phyloP scores from a whole-genome alignment of 192 early-diverging fungal genomes.

The Thamnidium elegans region DNA sequence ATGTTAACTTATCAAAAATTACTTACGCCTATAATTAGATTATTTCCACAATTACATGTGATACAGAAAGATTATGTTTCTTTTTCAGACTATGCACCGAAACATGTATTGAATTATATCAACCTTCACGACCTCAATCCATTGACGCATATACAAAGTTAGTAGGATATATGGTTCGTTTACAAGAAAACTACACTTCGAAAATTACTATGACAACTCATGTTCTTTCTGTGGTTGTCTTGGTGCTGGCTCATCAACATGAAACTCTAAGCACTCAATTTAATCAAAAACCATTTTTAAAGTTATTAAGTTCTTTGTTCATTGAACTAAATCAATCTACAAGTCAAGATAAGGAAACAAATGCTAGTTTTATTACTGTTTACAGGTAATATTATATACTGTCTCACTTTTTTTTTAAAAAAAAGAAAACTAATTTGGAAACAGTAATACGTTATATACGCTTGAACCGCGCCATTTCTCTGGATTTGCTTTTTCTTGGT shows the following conservation, averaged over 20 bases:
- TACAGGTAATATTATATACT: slow-evolving; percentile 7
- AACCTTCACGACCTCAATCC: slow-evolving; percentile 44
- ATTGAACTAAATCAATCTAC: slow-evolving; percentile 59
- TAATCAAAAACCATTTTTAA: slow-evolving; percentile 88
- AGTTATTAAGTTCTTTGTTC: slow-evolving; percentile 79
- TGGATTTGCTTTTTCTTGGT: slow-evolving; percentile 93
- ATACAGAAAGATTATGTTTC: slow-evolving; percentile 68
- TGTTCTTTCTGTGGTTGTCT: slow-evolving; percentile 79
- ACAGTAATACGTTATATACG: slow-evolving; percentile 76
- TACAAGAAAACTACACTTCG: slow-evolving; percentile 63
- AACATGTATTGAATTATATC: slow-evolving; percentile 70
- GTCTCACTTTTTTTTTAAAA: background rate
- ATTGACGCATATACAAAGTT: slow-evolving; percentile 89
- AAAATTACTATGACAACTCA: slow-evolving; percentile 71
- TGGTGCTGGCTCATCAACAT: slow-evolving; percentile 82
- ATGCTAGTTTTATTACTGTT: slow-evolving; percentile 1
- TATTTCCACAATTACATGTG: slow-evolving; percentile 45
- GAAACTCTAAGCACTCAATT: slow-evolving; percentile 70
- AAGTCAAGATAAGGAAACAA: background rate
- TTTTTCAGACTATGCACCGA: slow-evolving; percentile 91
- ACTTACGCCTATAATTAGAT: background rate
- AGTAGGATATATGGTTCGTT: slow-evolving; percentile 75
- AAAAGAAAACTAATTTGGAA: background rate
- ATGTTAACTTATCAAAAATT: background rate
- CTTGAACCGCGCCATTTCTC: slow-evolving; percentile 84